Conservation (phyloP, 805 yeast genomes). For the Candida anglica region DNA sequence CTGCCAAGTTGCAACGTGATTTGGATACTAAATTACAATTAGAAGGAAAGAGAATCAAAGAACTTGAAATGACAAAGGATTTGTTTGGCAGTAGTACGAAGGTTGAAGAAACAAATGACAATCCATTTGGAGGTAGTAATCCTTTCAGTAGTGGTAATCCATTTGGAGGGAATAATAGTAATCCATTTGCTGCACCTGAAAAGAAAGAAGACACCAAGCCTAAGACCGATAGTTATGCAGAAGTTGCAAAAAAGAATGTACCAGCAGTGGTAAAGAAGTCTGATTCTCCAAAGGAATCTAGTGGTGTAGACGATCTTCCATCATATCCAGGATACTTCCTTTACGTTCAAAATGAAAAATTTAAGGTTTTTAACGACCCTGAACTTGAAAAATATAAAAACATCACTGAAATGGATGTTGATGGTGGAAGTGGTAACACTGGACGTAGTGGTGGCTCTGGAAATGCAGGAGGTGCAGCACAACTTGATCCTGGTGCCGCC, state of each 20-base stretch:
- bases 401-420: slow-evolving; percentile 48
- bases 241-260: slow-evolving; percentile 14
- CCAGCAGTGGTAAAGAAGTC: not conserved
- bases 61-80: slow-evolving; percentile 38
- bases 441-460: slow-evolving; percentile 4
- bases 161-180: slow-evolving; percentile 11
- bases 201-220: slow-evolving; percentile 9
- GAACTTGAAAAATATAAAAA: slow-evolving; percentile 42
- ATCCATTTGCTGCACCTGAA: slow-evolving; percentile 12
- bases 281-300: slow-evolving; percentile 4
- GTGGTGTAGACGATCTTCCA: slow-evolving; percentile 29
- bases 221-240: slow-evolving; percentile 17
- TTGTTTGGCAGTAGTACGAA: slow-evolving; percentile 22
- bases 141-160: slow-evolving; percentile 31
- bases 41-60: slow-evolving; percentile 40
- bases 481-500: slow-evolving; percentile 17
- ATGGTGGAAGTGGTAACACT: slow-evolving; percentile 13
- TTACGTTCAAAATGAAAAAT: slow-evolving; percentile 68
- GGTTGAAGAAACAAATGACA: slow-evolving; percentile 7
- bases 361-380: slow-evolving; percentile 54
- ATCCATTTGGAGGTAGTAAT: slow-evolving; percentile 34
- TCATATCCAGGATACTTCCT: slow-evolving; percentile 63
- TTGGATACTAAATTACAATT: slow-evolving; percentile 37
- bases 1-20: slow-evolving; percentile 22
- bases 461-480: not conserved